A percentile compares a stretch with the other conserved stretches of the same genome.
phyloP scores from a whole-genome alignment of 768 basidiomycete species.

The Russula lepida region DNA sequence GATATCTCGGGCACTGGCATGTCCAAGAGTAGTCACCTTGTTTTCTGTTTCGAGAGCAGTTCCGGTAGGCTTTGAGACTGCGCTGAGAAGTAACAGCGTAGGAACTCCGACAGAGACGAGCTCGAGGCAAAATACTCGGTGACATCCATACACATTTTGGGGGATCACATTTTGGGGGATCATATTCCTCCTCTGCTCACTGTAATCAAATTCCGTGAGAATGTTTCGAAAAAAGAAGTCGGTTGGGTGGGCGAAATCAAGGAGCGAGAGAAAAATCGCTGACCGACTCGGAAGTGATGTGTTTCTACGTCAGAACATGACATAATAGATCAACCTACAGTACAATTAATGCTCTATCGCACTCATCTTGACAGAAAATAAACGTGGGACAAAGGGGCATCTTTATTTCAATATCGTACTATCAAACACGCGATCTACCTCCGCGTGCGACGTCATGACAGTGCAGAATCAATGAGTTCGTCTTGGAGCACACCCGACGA shows the following conservation, averaged over 20 bases:
- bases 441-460: constrained; percentile 61
- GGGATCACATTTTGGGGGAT: constrained; percentile 53
- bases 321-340: background rate
- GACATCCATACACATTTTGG: too few species aligned
- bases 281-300: constrained; percentile 47
- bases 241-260: constrained; percentile 71
- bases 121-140: too few species aligned
- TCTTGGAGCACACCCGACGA: constrained; percentile 33
- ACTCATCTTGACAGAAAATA: background rate
- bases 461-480: constrained; percentile 85
- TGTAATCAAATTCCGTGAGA: constrained; percentile 73
- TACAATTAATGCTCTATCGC: too few species aligned
- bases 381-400: constrained; percentile 34
- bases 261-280: constrained; percentile 33
- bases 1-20: too few species aligned
- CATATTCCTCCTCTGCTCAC: constrained; percentile 60
- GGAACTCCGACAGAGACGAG: too few species aligned
- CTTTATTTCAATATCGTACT: constrained; percentile 71
- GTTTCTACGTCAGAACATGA: constrained; percentile 44
- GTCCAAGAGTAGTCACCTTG: too few species aligned
- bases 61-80: too few species aligned
- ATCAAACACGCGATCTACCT: constrained; percentile 67
- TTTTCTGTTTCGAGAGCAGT: too few species aligned
- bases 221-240: constrained; percentile 71
- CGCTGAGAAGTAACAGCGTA: too few species aligned